Conservation (phyloP, 176 grass and related monocot genomes). For the Cymbopogon citratus region DNA sequence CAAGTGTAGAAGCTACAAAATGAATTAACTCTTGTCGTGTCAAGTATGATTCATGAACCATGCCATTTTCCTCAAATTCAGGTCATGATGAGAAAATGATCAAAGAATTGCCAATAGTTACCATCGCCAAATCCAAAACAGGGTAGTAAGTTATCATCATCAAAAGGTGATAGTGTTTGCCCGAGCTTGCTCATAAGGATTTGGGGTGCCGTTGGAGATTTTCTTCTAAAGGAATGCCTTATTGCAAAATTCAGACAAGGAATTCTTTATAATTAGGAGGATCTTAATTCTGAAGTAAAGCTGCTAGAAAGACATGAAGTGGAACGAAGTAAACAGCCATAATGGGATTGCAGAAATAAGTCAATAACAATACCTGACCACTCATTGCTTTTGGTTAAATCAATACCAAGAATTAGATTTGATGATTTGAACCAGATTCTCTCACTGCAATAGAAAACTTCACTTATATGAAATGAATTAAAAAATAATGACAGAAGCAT, state of each 20-base stretch:
- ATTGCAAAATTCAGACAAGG: conserved; percentile 38
- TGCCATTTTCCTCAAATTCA: not conserved
- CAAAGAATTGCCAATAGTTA: conserved; percentile 27
- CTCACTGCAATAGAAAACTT: conserved; percentile 80
- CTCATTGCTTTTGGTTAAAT: conserved; percentile 99
- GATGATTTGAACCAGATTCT: conserved; percentile 92
- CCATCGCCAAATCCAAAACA: conserved; percentile 99
- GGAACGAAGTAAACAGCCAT: not conserved
- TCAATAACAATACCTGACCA: conserved; percentile 85
- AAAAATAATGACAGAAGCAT: too few species aligned
- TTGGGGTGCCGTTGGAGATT: conserved; percentile 61
- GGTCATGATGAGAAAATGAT: conserved; percentile 5
- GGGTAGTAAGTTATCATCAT: conserved; percentile 97
- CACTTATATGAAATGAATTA: not conserved
- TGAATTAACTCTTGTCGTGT: conserved; percentile 2
- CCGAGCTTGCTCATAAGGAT: conserved; percentile 97
- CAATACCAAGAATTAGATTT: conserved; percentile 88
- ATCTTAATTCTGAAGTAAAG: not conserved
- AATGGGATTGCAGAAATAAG: not conserved
- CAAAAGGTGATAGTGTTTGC: conserved; percentile 89
- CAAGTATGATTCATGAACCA: not conserved
- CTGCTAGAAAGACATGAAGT: not conserved
- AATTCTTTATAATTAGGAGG: conserved; percentile 1
- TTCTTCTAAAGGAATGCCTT: conserved; percentile 60
- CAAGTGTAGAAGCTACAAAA: conserved; percentile 70